Evolutionary conservation across 1,139 yeast genomes (phyloP).

Genomic region (Maudiozyma humilis): DNA sequence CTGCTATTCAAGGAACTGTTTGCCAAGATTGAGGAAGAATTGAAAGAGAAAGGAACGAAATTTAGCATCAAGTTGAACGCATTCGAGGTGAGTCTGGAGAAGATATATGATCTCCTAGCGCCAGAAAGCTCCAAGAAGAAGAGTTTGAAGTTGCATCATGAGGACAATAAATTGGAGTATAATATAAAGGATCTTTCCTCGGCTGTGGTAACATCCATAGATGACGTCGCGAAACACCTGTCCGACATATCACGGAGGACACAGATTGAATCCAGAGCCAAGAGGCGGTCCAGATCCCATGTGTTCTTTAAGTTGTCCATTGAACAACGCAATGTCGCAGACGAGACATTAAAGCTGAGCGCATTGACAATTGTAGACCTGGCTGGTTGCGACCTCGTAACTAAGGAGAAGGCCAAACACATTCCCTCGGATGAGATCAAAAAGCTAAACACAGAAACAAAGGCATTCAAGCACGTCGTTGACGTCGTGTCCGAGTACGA

Average conservation of each 20-base stretch:
- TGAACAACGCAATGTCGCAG: constrained; percentile 47
- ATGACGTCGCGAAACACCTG: constrained; percentile 52
- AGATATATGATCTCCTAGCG: constrained; percentile 52
- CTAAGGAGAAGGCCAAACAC: constrained; percentile 72
- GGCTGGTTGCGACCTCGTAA: constrained; percentile 86
- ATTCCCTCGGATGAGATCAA: constrained; percentile 75
- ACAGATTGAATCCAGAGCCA: neutral
- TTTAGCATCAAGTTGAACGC: constrained; percentile 40
- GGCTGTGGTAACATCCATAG: constrained; percentile 11
- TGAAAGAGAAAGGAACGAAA: constrained; percentile 22
- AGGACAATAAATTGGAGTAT: constrained; percentile 25
- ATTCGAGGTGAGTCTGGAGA: constrained; percentile 80
- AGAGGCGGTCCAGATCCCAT: constrained; percentile 64
- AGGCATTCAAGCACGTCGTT: constrained; percentile 75
- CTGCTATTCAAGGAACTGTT: constrained; percentile 64
- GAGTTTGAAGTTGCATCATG: constrained; percentile 12
- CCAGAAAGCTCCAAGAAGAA: constrained; percentile 19
- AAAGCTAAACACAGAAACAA: constrained; percentile 70
- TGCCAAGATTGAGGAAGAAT: constrained; percentile 43
- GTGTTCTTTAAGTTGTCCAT: constrained; percentile 66
- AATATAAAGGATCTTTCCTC: constrained; percentile 7
- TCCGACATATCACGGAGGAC: constrained; percentile 40
- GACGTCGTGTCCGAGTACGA: constrained; percentile 62
- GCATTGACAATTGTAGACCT: constrained; percentile 67
- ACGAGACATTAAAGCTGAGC: constrained; percentile 15